Percentiles rank a stretch among this genome's conserved stretches.
These are phyloP conservation scores for Leonotis leonurus DNA, from an alignment of 257 asterid genomes.

Conservation along the genomic window DNA sequence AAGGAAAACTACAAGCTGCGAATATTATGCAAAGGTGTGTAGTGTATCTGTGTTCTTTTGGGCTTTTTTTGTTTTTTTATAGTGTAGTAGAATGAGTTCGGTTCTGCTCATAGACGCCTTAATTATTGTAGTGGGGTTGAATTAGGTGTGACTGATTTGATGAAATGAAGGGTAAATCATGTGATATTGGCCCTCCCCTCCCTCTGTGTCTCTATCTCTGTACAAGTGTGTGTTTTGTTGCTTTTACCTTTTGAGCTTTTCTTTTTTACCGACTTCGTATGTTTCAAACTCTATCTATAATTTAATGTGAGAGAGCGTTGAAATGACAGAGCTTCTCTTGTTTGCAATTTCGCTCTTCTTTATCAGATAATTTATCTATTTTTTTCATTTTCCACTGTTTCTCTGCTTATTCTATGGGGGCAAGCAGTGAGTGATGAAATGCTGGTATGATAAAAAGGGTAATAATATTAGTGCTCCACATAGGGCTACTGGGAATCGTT, in stretches of 20 bases:
- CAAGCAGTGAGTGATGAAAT: slow-evolving; percentile 22
- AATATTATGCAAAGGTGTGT: not conserved
- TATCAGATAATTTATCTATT: no score
- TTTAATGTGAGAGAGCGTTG: slow-evolving; percentile 10
- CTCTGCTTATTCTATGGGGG: slow-evolving; percentile 22
- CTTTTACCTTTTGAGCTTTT: not conserved
- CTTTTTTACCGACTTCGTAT: slow-evolving; percentile 5
- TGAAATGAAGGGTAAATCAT: slow-evolving; percentile 42
- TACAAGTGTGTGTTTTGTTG: not conserved
- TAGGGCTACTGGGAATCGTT: slow-evolving; percentile 25
- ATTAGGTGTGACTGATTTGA: slow-evolving; percentile 48
- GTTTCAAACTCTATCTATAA: not conserved
- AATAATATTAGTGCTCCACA: slow-evolving; percentile 17
- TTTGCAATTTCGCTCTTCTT: slow-evolving; percentile 17
- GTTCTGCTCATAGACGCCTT: slow-evolving; percentile 42
- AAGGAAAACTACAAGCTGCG: not conserved
- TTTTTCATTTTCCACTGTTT: slow-evolving; percentile 5
- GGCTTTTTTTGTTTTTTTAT: no score
- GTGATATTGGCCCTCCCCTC: slow-evolving; percentile 43
- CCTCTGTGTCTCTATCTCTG: not conserved
- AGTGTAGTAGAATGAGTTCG: no score
- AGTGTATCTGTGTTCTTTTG: not conserved
- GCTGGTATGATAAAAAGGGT: slow-evolving; percentile 19
- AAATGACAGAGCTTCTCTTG: not conserved
- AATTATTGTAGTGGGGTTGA: slow-evolving; percentile 58